Conservation (phyloP, 2,329 filamentous ascomycete species). For the Fusarium succisae region DNA sequence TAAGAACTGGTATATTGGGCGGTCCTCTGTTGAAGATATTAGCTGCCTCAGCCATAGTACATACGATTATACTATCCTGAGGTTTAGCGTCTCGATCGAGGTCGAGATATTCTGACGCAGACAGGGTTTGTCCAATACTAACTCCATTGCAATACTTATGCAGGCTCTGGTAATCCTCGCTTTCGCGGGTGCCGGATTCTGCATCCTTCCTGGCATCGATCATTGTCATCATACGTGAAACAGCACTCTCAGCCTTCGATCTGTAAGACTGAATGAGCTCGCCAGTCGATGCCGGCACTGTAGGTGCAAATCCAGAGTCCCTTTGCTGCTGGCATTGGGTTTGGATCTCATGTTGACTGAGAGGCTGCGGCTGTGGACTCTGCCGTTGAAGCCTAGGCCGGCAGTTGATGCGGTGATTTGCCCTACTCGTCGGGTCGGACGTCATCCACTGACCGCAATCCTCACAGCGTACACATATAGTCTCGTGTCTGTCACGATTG, state of each 20-base stretch:
- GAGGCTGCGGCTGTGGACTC: neutral
- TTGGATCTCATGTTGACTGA: neutral
- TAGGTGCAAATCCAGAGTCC: rapidly evolving
- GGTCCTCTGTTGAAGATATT: neutral
- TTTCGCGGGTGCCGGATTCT: neutral
- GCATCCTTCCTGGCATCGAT: neutral
- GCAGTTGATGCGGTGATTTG: neutral
- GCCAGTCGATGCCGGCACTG: rapidly evolving
- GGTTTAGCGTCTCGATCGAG: neutral
- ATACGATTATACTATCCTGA: neutral
- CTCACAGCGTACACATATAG: neutral
- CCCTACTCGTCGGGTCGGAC: neutral
- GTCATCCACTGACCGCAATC: neutral
- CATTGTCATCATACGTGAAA: neutral
- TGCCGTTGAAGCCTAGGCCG: neutral
- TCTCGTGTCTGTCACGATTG: neutral
- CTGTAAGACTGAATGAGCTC: neutral
- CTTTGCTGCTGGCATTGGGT: too few species aligned
- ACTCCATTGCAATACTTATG: neutral
- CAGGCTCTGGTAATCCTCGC: neutral
- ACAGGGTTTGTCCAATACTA: neutral
- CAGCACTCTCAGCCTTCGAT: neutral
- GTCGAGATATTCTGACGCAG: neutral
- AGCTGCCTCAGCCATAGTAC: neutral
- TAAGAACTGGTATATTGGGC: neutral